These are phyloP conservation scores for Fraxinus dipetala DNA, from an alignment of 305 asterid species.

Conservation along the genomic window DNA sequence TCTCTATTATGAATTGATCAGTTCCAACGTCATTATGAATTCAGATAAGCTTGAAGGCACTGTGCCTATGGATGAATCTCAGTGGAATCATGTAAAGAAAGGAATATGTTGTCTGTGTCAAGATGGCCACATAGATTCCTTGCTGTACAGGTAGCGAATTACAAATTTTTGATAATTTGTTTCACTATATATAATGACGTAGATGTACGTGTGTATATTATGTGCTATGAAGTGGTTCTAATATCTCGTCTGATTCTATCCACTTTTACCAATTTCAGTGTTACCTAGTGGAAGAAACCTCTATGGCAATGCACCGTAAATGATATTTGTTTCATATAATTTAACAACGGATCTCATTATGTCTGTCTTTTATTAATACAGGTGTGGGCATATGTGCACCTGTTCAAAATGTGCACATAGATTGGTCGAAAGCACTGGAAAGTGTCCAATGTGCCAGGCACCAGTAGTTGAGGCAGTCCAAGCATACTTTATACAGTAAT, in stretches of 20 bases:
- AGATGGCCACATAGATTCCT: slow-evolving; percentile 54
- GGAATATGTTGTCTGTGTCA: slow-evolving; percentile 76
- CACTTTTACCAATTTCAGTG: not conserved
- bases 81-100: slow-evolving; percentile 61
- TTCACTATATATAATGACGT: not conserved
- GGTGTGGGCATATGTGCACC: slow-evolving; percentile 97
- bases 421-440: slow-evolving; percentile 45
- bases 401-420: slow-evolving; percentile 75
- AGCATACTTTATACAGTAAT: slow-evolving; percentile 57
- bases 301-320: not conserved
- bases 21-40: slow-evolving; percentile 14
- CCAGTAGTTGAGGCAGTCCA: slow-evolving; percentile 74
- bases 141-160: slow-evolving; percentile 61
- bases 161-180: not conserved
- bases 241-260: not conserved
- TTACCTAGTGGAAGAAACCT: not conserved
- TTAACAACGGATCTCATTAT: not conserved
- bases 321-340: not conserved
- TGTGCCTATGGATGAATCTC: slow-evolving; percentile 39
- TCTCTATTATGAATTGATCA: slow-evolving; percentile 5
- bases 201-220: not conserved
- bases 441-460: slow-evolving; percentile 87
- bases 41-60: slow-evolving; percentile 36
- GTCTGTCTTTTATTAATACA: slow-evolving; percentile 16
- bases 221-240: not conserved